Conservation (phyloP, 2,329 filamentous ascomycete species). For the Ascochyta rabiei region DNA sequence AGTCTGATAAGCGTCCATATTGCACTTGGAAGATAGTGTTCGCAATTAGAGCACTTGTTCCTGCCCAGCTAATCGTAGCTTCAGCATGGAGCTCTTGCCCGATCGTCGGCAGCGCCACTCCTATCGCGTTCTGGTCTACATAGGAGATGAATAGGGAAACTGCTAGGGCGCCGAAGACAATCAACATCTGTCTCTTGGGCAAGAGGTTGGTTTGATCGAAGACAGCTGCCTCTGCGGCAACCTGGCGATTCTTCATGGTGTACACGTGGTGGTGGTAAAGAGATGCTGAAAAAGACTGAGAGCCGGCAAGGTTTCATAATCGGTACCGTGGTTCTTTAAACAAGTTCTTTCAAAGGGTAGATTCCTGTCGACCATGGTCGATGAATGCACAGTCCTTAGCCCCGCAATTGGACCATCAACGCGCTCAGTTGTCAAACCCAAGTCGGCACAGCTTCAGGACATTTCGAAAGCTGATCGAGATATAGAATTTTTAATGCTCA, state of each 20-base stretch:
- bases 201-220: slow-evolving; percentile 61
- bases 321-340: too few species aligned
- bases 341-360: too few species aligned
- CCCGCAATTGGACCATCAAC: too few species aligned
- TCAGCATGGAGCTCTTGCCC: slow-evolving; percentile 46
- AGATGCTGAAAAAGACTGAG: background rate
- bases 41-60: slow-evolving; percentile 60
- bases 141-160: slow-evolving; percentile 61
- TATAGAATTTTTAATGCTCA: too few species aligned
- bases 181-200: slow-evolving; percentile 56
- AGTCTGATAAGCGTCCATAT: slow-evolving; percentile 67
- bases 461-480: too few species aligned
- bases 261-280: background rate
- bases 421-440: too few species aligned
- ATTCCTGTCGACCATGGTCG: too few species aligned
- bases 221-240: slow-evolving; percentile 20
- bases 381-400: too few species aligned
- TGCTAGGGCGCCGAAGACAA: slow-evolving; percentile 60
- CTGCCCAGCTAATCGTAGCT: slow-evolving; percentile 63
- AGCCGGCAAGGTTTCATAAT: background rate
- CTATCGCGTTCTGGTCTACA: slow-evolving; percentile 64
- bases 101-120: slow-evolving; percentile 47
- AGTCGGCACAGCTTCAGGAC: too few species aligned
- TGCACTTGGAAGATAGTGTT: slow-evolving; percentile 69
- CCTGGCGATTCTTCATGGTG: slow-evolving; percentile 15